Conservation (phyloP, 2,329 filamentous ascomycete genomes). For the Furcasterigmium furcatum region DNA sequence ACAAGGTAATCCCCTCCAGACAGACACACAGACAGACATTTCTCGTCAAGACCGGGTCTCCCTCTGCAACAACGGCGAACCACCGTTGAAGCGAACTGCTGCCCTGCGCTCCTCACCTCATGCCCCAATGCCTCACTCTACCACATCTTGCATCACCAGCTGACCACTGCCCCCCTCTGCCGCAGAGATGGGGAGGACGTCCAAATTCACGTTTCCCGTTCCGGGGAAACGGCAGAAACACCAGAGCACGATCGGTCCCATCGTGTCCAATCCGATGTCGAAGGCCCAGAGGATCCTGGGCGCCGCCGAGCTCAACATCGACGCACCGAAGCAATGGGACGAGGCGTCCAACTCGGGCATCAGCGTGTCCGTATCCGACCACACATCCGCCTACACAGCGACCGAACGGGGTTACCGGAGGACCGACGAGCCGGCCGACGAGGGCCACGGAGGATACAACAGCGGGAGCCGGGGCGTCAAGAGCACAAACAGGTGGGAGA, state of each 20-base stretch:
- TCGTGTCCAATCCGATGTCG: constrained; percentile 34
- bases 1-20: neutral
- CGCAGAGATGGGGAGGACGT: constrained; percentile 31
- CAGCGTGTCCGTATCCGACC: constrained; percentile 41
- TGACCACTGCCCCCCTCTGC: neutral
- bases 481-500: constrained; percentile 33
- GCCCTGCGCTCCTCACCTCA: too few species aligned
- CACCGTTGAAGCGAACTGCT: too few species aligned
- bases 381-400: constrained; percentile 11
- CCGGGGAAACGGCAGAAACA: constrained; percentile 43
- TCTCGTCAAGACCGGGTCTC: too few species aligned
- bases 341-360: constrained; percentile 37
- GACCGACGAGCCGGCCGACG: neutral
- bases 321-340: constrained; percentile 38
- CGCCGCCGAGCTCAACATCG: constrained; percentile 39
- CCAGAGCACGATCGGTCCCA: constrained; percentile 16
- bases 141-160: neutral
- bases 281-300: constrained; percentile 52
- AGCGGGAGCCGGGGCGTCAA: constrained; percentile 16
- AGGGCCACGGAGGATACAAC: neutral
- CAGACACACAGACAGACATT: too few species aligned
- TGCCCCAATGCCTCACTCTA: too few species aligned
- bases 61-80: too few species aligned
- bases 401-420: neutral
- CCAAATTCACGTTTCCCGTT: constrained; percentile 46